Percentiles rank a stretch among this genome's conserved stretches.
Evolutionary conservation across 768 basidiomycete genomes (phyloP).

Genomic region (Boletus rubescentipes): DNA sequence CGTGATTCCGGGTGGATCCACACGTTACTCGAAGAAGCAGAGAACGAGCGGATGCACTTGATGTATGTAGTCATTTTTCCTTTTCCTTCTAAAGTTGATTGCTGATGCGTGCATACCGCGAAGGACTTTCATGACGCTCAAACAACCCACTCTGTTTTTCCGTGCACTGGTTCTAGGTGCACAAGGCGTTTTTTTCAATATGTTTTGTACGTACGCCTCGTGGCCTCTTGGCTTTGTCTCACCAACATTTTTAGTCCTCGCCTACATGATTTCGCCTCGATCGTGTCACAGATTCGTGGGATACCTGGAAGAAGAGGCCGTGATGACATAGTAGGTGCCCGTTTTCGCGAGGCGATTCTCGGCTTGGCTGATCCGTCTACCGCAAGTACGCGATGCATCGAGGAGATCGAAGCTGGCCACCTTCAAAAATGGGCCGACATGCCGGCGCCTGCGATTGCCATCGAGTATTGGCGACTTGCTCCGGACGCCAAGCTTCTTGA

Average conservation of each 20-base stretch:
- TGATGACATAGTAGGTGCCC: slow-evolving; percentile 75
- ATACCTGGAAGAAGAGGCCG: slow-evolving; percentile 93
- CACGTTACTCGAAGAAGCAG: slow-evolving; percentile 89
- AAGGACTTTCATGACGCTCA: slow-evolving; percentile 95
- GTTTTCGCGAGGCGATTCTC: slow-evolving; percentile 18
- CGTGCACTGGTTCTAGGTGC: slow-evolving; percentile 82
- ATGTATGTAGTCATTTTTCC: slow-evolving; percentile 47
- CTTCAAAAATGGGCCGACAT: slow-evolving; percentile 78
- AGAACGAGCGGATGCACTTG: slow-evolving; percentile 96
- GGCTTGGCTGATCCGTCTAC: slow-evolving; percentile 13
- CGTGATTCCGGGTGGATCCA: slow-evolving; percentile 82
- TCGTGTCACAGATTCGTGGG: slow-evolving; percentile 91
- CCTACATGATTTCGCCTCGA: slow-evolving; percentile 73
- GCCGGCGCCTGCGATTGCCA: slow-evolving; percentile 85
- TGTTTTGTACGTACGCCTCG: slow-evolving; percentile 63
- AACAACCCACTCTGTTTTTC: slow-evolving; percentile 77
- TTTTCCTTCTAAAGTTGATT: slow-evolving; percentile 7
- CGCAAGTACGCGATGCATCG: slow-evolving; percentile 72
- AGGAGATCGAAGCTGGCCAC: slow-evolving; percentile 77
- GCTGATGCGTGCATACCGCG: slow-evolving; percentile 13
- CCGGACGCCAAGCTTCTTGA: slow-evolving; percentile 78
- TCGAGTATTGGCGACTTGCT: slow-evolving; percentile 89
- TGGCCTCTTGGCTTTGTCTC: slow-evolving; percentile 13
- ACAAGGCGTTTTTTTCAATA: slow-evolving; percentile 89
- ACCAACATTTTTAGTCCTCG: slow-evolving; percentile 50